Evolutionary conservation across 805 yeast species (phyloP), one percentile per base, ranked within the genome.

Genomic region (Candida sithepensis): DNA sequence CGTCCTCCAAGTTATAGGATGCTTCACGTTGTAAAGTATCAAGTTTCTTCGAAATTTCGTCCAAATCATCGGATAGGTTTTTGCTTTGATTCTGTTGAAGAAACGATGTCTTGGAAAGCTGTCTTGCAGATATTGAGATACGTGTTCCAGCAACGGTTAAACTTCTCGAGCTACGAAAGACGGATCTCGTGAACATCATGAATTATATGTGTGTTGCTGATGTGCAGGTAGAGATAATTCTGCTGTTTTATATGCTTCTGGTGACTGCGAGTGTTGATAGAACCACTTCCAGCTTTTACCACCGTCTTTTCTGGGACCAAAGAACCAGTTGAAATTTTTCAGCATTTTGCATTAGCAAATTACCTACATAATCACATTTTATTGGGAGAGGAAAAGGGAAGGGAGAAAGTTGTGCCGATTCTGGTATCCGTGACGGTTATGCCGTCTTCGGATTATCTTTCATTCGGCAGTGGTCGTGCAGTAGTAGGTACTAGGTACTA

Each of bases 1-100:
- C 51, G 36, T 57, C 60, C 2, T 58, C 53, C 26, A 60, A 43
- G 14, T 50, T 50, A 14, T 45, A 42, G 2, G 51, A 48, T 6
- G 57, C 39, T 28, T 57, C 51, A 8, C 46, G 41, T 22, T 49
- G 47, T 2, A 54, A 43, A 28, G 48, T 23, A 14, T 44, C 34
- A 9, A 63, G 42, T 39, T 48, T 28, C 23, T 39, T 22, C 24
- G 58, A 53, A n/a, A 59, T 42, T 9, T 37, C 18, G 14, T 39
- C 34, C 16, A 57, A 44, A 30, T 30, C 34, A 30, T 30, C 34
- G 8, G 34, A 30, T 30, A 30, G 16, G 28, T 49, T 45, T 4
- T 45, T 43, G 14, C 46, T 18, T 22, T 22, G 12, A 3, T 39
- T 39, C 12, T 39, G 18, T n/a, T 22, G 28, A 21, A 16, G 6